Evolutionary conservation across 2,329 filamentous ascomycete genomes (phyloP), one percentile per base, ranked within the genome.

Genomic region (Colletotrichum sp.): DNA sequence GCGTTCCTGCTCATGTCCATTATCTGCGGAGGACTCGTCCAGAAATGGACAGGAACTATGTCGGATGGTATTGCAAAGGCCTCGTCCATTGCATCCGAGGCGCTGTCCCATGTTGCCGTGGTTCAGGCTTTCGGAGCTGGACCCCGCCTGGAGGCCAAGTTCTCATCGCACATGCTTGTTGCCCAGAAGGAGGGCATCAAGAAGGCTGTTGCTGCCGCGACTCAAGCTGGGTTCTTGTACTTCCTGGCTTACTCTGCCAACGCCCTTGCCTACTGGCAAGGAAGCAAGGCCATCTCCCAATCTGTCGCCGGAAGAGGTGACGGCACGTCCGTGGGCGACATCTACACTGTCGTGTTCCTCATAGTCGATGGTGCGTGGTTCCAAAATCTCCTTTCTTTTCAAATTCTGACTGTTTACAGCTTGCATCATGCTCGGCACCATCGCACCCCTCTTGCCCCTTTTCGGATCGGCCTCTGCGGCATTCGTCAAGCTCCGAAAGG

Each of bases 201-300:
- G 77, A 94, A 93, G 80, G 88, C 90, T 0, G 82, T 88, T 2
- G 86, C 88, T 1, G 86, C 89, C 30, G 93, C 89, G 6, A 81
- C 90, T 0, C 91, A 93, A 79, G 87, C 91, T 9, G 92, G 92
- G 12, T 81, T 90, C 18, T 84, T 94, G 8, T 94, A 93, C 80
- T 94, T 94, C 77, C 90, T 94, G 77, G 91, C 92, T 6, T 94
- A 93, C 77, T 89, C 91, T 3, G 91, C 91, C 8, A 94, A 94
- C 80, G 91, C 91, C 2, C 85, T 94, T 16, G 91, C 92, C 0
- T 94, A 93, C 80, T 94, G 92, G 91, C 89, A 93, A 80, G 93
- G 92, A 64, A 92, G 90, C 77, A 87, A 85, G 43, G 88, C 88
- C 67, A 88, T 88, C 78, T 85, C 85, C 18, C 81, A 84, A 8